phyloP scores from a whole-genome alignment of 805 yeast species.

The Ogataea zsoltii region DNA sequence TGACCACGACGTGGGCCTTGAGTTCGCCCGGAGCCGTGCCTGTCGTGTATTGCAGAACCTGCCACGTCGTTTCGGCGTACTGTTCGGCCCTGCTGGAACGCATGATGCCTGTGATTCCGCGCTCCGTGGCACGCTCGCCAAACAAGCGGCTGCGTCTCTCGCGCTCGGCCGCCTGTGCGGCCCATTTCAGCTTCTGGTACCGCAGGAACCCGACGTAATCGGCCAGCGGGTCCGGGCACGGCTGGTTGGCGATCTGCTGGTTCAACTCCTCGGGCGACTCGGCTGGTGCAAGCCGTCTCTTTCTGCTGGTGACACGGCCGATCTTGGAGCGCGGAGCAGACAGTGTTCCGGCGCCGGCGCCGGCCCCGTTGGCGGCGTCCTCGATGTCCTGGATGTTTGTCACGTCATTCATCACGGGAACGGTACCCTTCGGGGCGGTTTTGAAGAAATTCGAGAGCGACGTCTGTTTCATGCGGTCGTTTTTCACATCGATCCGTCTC shows the following conservation, averaged over 20 bases:
- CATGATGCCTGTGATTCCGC: conserved; percentile 61
- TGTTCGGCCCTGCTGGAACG: conserved; percentile 75
- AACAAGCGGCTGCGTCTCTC: conserved; percentile 73
- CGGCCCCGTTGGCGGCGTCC: conserved; percentile 42
- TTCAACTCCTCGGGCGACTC: conserved; percentile 45
- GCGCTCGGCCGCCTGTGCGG: conserved; percentile 67
- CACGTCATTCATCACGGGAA: conserved; percentile 35
- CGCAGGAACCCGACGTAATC: conserved; percentile 69
- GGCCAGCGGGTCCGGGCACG: conserved; percentile 64
- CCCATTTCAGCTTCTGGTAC: conserved; percentile 90
- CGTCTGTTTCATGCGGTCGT: conserved; percentile 73
- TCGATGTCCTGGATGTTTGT: conserved; percentile 66
- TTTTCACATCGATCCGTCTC: conserved; percentile 56
- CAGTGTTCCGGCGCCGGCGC: conserved; percentile 7
- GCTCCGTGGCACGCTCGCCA: conserved; percentile 46
- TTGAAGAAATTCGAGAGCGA: conserved; percentile 60
- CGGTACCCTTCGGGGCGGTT: conserved; percentile 40
- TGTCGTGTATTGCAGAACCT: conserved; percentile 67
- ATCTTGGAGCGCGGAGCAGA: conserved; percentile 31
- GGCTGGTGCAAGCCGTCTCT: conserved; percentile 40
- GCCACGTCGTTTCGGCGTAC: conserved; percentile 82
- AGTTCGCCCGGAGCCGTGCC: conserved; percentile 69
- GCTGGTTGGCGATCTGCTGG: conserved; percentile 47
- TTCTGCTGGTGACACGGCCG: conserved; percentile 49
- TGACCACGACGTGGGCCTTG: conserved; percentile 67